Evolutionary conservation across 257 asterid genomes (phyloP).

Genomic region (Solanum sejunctum): DNA sequence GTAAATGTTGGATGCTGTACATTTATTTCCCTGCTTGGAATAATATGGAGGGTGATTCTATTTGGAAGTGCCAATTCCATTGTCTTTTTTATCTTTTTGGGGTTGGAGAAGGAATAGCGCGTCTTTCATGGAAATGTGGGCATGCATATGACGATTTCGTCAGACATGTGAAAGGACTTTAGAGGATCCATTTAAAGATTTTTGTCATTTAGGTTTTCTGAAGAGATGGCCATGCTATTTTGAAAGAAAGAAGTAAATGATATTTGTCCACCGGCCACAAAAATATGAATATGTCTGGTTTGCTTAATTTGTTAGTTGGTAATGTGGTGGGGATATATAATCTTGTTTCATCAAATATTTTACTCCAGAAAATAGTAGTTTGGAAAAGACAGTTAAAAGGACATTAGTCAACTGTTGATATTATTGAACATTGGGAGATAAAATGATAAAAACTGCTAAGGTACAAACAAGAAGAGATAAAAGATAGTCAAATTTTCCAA

Average conservation of each 20-base stretch:
- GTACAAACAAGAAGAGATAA: not conserved
- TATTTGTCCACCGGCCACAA: slow-evolving; percentile 2
- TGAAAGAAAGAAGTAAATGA: not conserved
- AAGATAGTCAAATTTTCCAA: not conserved
- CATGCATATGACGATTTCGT: not conserved
- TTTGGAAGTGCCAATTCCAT: not conserved
- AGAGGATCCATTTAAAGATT: slow-evolving; percentile 11
- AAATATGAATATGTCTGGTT: not conserved
- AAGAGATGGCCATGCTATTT: slow-evolving; percentile 17
- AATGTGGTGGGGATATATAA: not conserved
- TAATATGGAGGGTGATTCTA: not conserved
- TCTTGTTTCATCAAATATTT: not conserved
- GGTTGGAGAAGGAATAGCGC: not conserved
- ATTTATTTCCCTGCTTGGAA: not conserved
- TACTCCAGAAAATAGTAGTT: not conserved
- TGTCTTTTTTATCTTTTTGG: not conserved
- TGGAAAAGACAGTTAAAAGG: not conserved
- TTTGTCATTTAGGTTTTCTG: slow-evolving; percentile 26
- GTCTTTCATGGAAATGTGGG: not conserved
- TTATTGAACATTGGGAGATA: not conserved
- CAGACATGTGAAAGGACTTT: slow-evolving; percentile 32
- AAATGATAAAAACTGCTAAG: not conserved
- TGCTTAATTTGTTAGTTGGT: not conserved
- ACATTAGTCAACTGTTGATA: not conserved
- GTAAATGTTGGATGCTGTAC: not conserved